Conservation (phyloP, 495 filamentous ascomycete genomes). For the Penicillium cosmopolitanum region DNA sequence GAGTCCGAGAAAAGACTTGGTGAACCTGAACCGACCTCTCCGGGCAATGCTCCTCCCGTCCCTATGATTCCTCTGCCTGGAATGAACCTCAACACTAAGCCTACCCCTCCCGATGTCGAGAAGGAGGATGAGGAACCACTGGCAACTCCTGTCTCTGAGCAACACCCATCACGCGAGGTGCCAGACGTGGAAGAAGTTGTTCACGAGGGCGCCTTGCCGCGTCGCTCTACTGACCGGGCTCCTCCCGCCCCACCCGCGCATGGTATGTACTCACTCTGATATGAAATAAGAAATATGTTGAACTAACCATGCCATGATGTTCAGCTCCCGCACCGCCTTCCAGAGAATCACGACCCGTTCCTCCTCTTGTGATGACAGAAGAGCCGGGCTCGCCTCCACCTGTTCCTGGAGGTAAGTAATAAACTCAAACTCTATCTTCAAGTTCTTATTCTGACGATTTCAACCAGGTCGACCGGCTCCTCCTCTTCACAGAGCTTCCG, state of each 20-base stretch:
- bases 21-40: slow-evolving; percentile 53
- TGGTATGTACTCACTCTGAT: slow-evolving; percentile 42
- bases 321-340: slow-evolving; percentile 37
- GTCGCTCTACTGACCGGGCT: slow-evolving; percentile 48
- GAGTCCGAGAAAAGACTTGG: slow-evolving; percentile 68
- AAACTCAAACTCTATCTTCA: slow-evolving; percentile 8
- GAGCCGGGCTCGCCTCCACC: slow-evolving; percentile 71
- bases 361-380: slow-evolving; percentile 63
- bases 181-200: slow-evolving; percentile 65
- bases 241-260: slow-evolving; percentile 51
- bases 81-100: slow-evolving; percentile 55
- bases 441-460: slow-evolving; percentile 33
- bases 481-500: slow-evolving; percentile 54
- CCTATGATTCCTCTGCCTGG: slow-evolving; percentile 78
- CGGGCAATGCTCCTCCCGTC: slow-evolving; percentile 65
- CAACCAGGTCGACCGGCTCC: slow-evolving; percentile 60
- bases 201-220: slow-evolving; percentile 48
- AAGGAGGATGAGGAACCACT: slow-evolving; percentile 45
- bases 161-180: slow-evolving; percentile 52
- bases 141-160: slow-evolving; percentile 44
- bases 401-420: slow-evolving; percentile 67
- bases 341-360: slow-evolving; percentile 40
- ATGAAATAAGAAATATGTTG: neutral
- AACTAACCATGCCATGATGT: slow-evolving; percentile 21
- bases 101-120: slow-evolving; percentile 40